A percentile compares a stretch with the other conserved stretches of the same genome.
phyloP scores from a whole-genome alignment of 768 basidiomycete species.

The Pseudohyphozyma bogoriensis region DNA sequence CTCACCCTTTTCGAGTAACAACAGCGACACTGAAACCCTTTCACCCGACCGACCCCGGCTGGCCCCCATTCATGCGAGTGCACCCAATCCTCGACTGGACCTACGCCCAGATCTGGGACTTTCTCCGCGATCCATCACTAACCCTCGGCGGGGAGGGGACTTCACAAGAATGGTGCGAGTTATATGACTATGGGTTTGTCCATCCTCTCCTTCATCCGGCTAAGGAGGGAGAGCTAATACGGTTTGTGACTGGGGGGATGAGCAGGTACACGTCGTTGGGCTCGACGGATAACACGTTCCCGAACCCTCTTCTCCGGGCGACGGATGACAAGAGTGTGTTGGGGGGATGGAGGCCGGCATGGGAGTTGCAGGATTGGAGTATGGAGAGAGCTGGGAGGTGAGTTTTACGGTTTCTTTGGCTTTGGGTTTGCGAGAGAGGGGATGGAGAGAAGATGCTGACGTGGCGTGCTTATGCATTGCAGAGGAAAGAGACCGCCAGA shows the following conservation, averaged over 20 bases:
- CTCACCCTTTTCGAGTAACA: too few relatives aligned
- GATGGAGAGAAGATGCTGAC: too few relatives aligned
- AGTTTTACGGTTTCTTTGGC: too few relatives aligned
- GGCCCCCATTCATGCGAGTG: conserved; percentile 81
- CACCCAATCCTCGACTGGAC: conserved; percentile 96
- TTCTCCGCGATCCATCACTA: conserved; percentile 46
- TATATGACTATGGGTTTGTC: conserved; percentile 80
- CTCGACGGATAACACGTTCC: conserved; percentile 87
- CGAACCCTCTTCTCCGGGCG: conserved; percentile 65
- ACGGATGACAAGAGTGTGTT: conserved; percentile 18
- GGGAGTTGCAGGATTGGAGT: conserved; percentile 62
- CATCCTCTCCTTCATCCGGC: neutral
- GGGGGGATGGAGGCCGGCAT: conserved; percentile 60
- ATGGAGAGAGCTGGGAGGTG: conserved; percentile 50
- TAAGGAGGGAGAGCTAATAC: neutral
- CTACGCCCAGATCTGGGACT: conserved; percentile 80
- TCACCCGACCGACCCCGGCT: conserved; percentile 74
- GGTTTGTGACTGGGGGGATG: too few relatives aligned
- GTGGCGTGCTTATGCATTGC: too few relatives aligned
- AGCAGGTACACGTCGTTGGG: conserved; percentile 92
- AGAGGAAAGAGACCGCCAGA: too few relatives aligned
- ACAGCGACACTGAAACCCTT: conserved; percentile 60
- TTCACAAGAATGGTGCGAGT: conserved; percentile 75
- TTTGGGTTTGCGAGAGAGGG: too few relatives aligned
- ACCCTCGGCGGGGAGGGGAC: conserved; percentile 41